Evolutionary conservation across 2,329 filamentous ascomycete genomes (phyloP), one percentile per base, ranked within the genome.

Genomic region (Hymenoscyphus repandus): DNA sequence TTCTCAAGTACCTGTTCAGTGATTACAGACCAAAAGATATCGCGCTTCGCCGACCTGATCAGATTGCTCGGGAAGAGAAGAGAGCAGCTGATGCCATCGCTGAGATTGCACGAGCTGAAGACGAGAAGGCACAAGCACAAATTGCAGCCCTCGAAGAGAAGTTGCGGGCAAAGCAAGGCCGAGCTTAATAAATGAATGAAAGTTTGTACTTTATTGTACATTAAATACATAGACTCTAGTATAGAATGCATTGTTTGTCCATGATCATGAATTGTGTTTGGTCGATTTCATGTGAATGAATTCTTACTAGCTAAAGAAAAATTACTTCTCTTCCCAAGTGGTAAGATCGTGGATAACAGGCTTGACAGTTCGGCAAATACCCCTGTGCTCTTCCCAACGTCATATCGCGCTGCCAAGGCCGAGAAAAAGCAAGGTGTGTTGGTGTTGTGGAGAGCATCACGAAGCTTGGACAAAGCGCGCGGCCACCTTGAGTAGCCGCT

Each of bases 21-120:
- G 93, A 99, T 69, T 95, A 89, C 73, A 84, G 83, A 58, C 90
- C 93, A 1, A 92, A 95, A 68, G 93, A 97, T 66, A 97, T 99
- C 64, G 92, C 93, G 1, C 75, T 87, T 47, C 79, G 93, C 56
- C 76, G 93, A 51, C 84, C 87, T 3, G 93, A 99, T 66, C 93
- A 99, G 76, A 72, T 95, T 10, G 80, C 83, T 66, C 76, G 84
- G 39, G 92, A 97, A 72, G 74, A 78, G 50, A 75, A 76, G 57
- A 79, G 91, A 59, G 87, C 86, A 68, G 75, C 75, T 51, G 76
- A 75, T 43, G 80, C 82, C 62, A 74, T 74, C 56, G 67, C 64
- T 47, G 70, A 71, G 50, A 70, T 58, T 58, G 70, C 60, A 75
- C 75, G 69, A 69, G 69, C 68, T 10, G 75, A 78, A 56, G 76